These are phyloP conservation scores for Lenwebbia sp. DNA, from an alignment of 345 rosid genomes.

Conservation along the genomic window DNA sequence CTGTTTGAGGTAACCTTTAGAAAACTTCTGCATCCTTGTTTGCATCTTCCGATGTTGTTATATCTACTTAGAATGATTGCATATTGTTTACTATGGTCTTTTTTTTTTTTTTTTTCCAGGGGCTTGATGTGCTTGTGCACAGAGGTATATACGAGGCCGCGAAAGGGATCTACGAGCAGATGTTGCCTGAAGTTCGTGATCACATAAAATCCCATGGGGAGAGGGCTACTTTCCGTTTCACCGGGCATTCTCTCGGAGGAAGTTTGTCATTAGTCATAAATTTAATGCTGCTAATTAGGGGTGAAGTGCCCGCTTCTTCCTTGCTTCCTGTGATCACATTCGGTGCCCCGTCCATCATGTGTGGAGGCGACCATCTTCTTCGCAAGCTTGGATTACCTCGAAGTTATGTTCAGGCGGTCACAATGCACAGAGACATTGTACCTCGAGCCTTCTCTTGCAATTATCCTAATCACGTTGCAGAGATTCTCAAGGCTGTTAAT, in stretches of 20 bases:
- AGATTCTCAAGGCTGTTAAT: constrained; percentile 81
- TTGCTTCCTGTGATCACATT: constrained; percentile 89
- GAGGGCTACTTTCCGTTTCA: constrained; percentile 68
- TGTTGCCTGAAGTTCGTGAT: constrained; percentile 74
- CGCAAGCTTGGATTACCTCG: constrained; percentile 67
- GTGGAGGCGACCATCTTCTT: constrained; percentile 85
- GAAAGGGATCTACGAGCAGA: constrained; percentile 82
- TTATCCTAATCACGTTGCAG: constrained; percentile 74
- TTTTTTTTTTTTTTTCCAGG: constrained; percentile 20
- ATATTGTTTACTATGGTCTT: not conserved
- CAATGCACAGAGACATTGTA: constrained; percentile 92
- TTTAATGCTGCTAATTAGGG: constrained; percentile 79
- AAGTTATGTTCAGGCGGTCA: constrained; percentile 58
- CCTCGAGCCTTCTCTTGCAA: constrained; percentile 95
- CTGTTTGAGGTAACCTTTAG: constrained; percentile 56
- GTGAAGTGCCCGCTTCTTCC: constrained; percentile 65
- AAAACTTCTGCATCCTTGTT: not conserved
- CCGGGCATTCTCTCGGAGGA: constrained; percentile 97
- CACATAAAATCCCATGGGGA: constrained; percentile 61
- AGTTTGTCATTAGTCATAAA: constrained; percentile 79
- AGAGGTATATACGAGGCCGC: constrained; percentile 99
- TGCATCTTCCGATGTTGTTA: not conserved
- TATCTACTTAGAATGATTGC: not conserved
- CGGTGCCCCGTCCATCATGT: constrained; percentile 92
- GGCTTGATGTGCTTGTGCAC: constrained; percentile 70